Evolutionary conservation across 148 eudicot genomes (phyloP), one percentile per base, ranked within the genome.

Genomic region (Dianthus caryophyllus): DNA sequence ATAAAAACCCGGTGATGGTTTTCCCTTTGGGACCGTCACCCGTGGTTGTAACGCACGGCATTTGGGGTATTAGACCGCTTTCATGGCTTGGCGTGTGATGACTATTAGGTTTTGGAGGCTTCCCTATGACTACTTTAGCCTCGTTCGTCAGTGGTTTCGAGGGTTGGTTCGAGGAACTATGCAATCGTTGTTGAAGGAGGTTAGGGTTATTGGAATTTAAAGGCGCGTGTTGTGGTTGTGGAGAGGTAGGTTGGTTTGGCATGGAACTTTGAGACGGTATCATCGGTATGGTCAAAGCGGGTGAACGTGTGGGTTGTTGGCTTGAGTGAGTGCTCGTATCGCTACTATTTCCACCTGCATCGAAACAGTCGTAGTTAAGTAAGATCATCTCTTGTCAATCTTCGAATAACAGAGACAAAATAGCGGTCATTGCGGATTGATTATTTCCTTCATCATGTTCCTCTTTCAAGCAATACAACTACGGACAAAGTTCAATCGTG

Each of bases 21-120:
- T 80, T 87, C 48, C 90, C 94, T 24, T 87, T 78, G 0, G 97
- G 94, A 2, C 91, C 94, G 44, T 82, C 84, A 26, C 94, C 94
- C 0, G 87, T 90, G 16, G 90, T 64, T 31, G 94, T 72, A 61
- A 90, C 94, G 65, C 87, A 84, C 0, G 97, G 97, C 94, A 85
- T 84, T 39, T 74, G 81, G 1, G 82, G 61, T 1, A 78, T 54
- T 29, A 65, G 15, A 2, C 68, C 58, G 12, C 74, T 63, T 30
- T 67, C 52, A 1, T 64, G 70, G 61, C 56, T 27, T 6, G 21
- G 54, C 8, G 13, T n/a, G 25, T 21, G 63, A 8, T 21, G 63
- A 8, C 70, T 68, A 54, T 22, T 64, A 6, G 84, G 82, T 49
- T 74, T 81, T 1, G 77, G 80, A 26, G 83, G 81, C 71, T 73